A percentile compares a stretch with the other conserved stretches of the same genome.
Evolutionary conservation across 352 stramenopile genomes (phyloP).

Genomic region (Phytophthora foliorum): DNA sequence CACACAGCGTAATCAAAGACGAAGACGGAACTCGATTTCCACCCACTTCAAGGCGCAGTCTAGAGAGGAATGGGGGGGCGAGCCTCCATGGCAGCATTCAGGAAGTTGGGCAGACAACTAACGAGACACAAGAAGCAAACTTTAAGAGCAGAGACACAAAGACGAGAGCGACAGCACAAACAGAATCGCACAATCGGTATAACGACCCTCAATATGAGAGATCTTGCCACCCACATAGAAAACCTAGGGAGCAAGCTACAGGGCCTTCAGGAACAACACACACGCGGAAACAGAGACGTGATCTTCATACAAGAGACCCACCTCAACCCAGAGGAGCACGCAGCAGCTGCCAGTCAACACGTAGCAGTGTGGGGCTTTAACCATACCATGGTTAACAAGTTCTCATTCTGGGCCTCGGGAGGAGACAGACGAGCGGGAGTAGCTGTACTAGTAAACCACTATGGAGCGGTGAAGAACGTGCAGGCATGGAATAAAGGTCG

Average conservation of each 20-base stretch:
- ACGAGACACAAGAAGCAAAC: neutral
- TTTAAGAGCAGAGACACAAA: neutral
- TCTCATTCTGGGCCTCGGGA: conserved; percentile 4
- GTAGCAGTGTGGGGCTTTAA: conserved; percentile 12
- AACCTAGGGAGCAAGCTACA: neutral
- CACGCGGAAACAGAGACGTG: neutral
- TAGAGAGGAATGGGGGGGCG: too few species aligned
- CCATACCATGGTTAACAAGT: neutral
- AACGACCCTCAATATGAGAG: conserved; percentile 1
- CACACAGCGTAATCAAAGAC: too few species aligned
- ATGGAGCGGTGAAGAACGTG: neutral
- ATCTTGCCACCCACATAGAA: neutral
- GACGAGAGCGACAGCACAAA: neutral
- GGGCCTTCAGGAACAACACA: conserved; percentile 5
- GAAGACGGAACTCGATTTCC: too few species aligned
- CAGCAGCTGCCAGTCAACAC: neutral
- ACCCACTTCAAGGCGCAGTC: too few species aligned
- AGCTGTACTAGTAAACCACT: conserved; percentile 6
- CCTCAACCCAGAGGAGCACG: conserved; percentile 4
- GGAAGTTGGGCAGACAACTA: neutral
- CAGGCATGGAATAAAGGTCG: neutral
- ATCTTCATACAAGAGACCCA: conserved; percentile 20
- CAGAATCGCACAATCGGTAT: conserved; percentile 7
- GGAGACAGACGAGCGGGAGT: neutral
- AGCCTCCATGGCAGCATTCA: too few species aligned